Conservation (phyloP, 139 green algal genomes). For the Zygnema cylindricum region DNA sequence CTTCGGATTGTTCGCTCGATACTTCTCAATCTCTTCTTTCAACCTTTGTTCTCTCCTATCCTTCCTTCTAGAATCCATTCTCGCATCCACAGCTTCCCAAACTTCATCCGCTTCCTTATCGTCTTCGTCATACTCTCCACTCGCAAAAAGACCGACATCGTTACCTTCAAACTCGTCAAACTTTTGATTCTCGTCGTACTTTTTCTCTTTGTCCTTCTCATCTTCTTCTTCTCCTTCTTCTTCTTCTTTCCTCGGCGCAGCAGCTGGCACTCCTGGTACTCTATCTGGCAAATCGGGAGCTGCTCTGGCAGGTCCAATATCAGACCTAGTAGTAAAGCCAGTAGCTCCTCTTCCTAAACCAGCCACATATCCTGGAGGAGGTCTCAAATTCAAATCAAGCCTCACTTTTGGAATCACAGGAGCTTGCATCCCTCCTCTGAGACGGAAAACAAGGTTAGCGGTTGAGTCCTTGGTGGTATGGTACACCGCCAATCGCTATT, state of each 20-base stretch:
- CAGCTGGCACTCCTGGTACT: neutral
- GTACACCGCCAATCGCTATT: no score
- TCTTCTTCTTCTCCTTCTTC: constrained; percentile 71
- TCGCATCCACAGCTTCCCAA: constrained; percentile 91
- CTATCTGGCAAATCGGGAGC: constrained; percentile 60
- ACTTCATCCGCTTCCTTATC: constrained; percentile 94
- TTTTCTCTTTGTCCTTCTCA: constrained; percentile 44
- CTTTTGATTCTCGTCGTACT: constrained; percentile 70
- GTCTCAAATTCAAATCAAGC: constrained; percentile 45
- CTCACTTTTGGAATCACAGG: constrained; percentile 5
- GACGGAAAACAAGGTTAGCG: neutral
- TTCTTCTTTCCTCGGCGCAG: constrained; percentile 54
- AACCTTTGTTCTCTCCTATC: constrained; percentile 82
- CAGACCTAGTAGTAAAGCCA: constrained; percentile 96
- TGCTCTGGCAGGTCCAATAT: constrained; percentile 86
- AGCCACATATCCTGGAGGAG: constrained; percentile 89
- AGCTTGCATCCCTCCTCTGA: neutral
- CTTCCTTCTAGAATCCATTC: constrained; percentile 88
- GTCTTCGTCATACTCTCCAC: constrained; percentile 77
- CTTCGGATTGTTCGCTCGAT: constrained; percentile 93
- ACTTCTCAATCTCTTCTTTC: constrained; percentile 92
- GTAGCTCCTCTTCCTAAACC: constrained; percentile 92
- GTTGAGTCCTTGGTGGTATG: neutral
- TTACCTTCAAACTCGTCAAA: constrained; percentile 98
- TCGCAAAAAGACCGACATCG: constrained; percentile 87